These are phyloP conservation scores for Suillus alpinus DNA, from an alignment of 768 basidiomycete species.

Conservation along the genomic window DNA sequence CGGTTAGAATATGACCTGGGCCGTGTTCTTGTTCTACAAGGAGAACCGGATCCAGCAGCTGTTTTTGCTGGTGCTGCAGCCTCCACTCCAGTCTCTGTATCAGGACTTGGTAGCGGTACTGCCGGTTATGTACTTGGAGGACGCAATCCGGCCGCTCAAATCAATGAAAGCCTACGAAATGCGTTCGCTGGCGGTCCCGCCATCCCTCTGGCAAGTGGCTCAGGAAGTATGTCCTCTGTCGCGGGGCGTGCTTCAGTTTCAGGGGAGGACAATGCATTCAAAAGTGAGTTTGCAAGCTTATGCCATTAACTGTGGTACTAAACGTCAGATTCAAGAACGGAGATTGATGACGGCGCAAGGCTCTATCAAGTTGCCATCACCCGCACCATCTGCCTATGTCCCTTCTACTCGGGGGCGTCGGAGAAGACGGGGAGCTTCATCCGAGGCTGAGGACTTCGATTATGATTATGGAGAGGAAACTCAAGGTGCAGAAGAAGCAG, in stretches of 20 bases:
- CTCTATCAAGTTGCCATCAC: constrained; percentile 34
- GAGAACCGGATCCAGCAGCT: constrained; percentile 37
- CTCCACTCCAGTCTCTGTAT: constrained; percentile 14
- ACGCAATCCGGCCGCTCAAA: constrained; percentile 38
- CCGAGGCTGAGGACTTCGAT: constrained; percentile 33
- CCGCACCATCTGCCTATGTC: constrained; percentile 29
- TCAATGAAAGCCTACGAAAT: constrained; percentile 38
- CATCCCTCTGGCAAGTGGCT: constrained; percentile 15
- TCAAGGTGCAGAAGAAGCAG: constrained; percentile 28
- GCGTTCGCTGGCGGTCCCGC: constrained; percentile 29
- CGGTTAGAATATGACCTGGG: constrained; percentile 47
- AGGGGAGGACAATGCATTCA: constrained; percentile 26
- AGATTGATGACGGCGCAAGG: constrained; percentile 27
- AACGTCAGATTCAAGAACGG: constrained; percentile 21
- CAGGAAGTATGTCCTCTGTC: constrained; percentile 1
- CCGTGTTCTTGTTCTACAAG: constrained; percentile 42
- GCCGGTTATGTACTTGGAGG: constrained; percentile 32
- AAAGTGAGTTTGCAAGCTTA: constrained; percentile 18
- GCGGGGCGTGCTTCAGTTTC: constrained; percentile 15
- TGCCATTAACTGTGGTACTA: constrained; percentile 3
- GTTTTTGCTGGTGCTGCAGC: constrained; percentile 27
- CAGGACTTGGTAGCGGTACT: constrained; percentile 11
- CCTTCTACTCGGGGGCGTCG: constrained; percentile 31
- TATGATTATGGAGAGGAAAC: constrained; percentile 32
- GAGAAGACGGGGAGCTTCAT: constrained; percentile 34